Evolutionary conservation across 2,329 filamentous ascomycete genomes (phyloP), one percentile per base, ranked within the genome.

Genomic region (Alternaria triticimaculans): DNA sequence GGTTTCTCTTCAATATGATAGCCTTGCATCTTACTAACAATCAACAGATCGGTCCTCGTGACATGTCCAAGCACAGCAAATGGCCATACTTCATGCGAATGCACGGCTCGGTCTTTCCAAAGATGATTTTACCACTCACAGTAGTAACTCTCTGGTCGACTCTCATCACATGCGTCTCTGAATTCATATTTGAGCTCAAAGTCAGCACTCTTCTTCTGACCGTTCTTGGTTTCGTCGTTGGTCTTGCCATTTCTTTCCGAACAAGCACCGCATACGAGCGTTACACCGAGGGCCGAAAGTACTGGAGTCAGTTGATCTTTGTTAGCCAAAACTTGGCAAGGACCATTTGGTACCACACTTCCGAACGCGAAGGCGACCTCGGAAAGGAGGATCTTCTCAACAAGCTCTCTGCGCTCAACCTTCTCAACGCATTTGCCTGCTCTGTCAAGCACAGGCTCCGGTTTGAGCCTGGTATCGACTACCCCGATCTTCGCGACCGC

Each of bases 401-500:
- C 58, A 95, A 95, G 80, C 76, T 93, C 80, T 83, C 89, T 15
- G 89, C 89, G 7, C 87, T 96, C 79, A 95, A 96, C 76, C 84
- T 96, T 7, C 85, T 96, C 66, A 86, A 93, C 26, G 91, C 92
- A 3, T 96, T 92, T 72, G 87, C 92, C n/a, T 84, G 92, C 18
- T 82, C 93, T 2, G 84, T 96, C 63, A 95, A 95, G 82, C 93
- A 96, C 81, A 90, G 89, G 72, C 87, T 96, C 30, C 91, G 93
- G 30, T 95, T 95, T 77, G 92, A 96, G 77, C 92, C 93, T 1
- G 92, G 92, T 72, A 88, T 90, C 33, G 87, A 90, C 57, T 95
- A 96, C 77, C 86, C 90, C 2, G 93, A 96, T 73, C 84, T 96
- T 6, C 82, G 87, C 41, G 87, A 89, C 20, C 84, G 94, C 14